Percentiles rank a stretch among this genome's conserved stretches.
Conservation (phyloP, 768 basidiomycete genomes). For the Glaciozyma martinii region DNA sequence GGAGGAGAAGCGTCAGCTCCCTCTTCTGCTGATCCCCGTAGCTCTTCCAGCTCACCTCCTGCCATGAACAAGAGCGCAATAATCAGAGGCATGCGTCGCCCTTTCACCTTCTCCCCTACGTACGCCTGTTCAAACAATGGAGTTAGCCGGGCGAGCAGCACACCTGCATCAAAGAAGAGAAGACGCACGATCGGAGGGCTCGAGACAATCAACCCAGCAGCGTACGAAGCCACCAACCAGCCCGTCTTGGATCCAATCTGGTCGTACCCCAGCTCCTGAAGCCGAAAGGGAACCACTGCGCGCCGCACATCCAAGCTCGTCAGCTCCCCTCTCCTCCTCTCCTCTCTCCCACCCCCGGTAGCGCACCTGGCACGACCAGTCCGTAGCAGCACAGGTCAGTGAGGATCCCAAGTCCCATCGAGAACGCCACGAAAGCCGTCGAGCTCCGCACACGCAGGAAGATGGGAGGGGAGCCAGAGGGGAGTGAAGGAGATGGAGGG, state of each 20-base stretch:
- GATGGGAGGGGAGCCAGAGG: not conserved
- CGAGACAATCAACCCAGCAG: not conserved
- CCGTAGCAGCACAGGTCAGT: not conserved
- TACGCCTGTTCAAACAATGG: too few species aligned
- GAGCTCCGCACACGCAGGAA: not conserved
- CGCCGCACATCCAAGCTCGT: too few species aligned
- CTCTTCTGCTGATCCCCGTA: not conserved
- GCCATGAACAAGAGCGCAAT: conserved; percentile 31
- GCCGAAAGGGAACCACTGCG: conserved; percentile 25
- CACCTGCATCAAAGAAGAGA: too few species aligned
- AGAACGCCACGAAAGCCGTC: not conserved
- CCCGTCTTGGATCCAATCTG: conserved; percentile 29
- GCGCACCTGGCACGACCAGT: not conserved
- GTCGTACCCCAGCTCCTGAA: conserved; percentile 28
- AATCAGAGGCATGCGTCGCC: not conserved
- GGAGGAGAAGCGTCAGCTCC: not conserved
- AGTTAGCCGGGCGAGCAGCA: too few species aligned
- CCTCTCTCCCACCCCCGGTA: too few species aligned
- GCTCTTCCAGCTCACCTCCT: conserved; percentile 2
- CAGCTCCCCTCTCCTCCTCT: too few species aligned
- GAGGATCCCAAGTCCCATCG: not conserved
- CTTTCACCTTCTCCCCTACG: not conserved
- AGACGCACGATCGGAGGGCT: not conserved
- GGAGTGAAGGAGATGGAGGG: too few species aligned
- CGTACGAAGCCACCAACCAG: conserved; percentile 29